Evolutionary conservation across 1,284 basidiomycete species (phyloP).

Genomic region (Austroboletus olivaceoglutinosus): DNA sequence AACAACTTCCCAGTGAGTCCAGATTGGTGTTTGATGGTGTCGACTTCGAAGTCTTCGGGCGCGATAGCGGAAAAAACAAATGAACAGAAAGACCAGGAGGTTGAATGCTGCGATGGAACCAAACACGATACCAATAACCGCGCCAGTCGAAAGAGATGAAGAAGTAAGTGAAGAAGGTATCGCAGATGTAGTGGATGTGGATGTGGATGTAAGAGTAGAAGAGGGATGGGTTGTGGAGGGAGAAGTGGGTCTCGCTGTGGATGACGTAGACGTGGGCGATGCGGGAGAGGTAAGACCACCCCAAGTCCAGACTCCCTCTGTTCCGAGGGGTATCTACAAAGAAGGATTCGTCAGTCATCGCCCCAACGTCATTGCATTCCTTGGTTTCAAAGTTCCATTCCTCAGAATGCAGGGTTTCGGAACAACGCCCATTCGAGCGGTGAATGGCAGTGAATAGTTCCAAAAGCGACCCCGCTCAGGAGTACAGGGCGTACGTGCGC

Average conservation of each 20-base stretch:
- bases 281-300: constrained; percentile 59
- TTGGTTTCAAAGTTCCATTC: background rate
- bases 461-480: background rate
- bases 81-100: constrained; percentile 49
- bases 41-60: constrained; percentile 38
- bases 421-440: background rate
- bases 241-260: constrained; percentile 24
- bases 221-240: constrained; percentile 26
- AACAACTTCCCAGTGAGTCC: constrained; percentile 55
- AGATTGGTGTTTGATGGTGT: constrained; percentile 42
- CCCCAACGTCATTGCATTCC: constrained; percentile 9
- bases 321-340: constrained; percentile 63
- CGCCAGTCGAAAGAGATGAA: constrained; percentile 28
- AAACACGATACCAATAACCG: constrained; percentile 48
- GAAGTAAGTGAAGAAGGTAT: constrained; percentile 28
- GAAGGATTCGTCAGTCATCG: constrained; percentile 11
- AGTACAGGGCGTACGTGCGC: too few species aligned
- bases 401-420: background rate
- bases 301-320: constrained; percentile 58
- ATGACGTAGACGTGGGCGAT: constrained; percentile 24
- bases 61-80: constrained; percentile 51
- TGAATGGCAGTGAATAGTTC: background rate
- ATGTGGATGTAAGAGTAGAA: constrained; percentile 25
- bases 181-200: constrained; percentile 29
- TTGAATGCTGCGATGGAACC: constrained; percentile 40